Evolutionary conservation across 225 moss, liverwort and hornwort species (phyloP).

Genomic region (Bryum argenteum): DNA sequence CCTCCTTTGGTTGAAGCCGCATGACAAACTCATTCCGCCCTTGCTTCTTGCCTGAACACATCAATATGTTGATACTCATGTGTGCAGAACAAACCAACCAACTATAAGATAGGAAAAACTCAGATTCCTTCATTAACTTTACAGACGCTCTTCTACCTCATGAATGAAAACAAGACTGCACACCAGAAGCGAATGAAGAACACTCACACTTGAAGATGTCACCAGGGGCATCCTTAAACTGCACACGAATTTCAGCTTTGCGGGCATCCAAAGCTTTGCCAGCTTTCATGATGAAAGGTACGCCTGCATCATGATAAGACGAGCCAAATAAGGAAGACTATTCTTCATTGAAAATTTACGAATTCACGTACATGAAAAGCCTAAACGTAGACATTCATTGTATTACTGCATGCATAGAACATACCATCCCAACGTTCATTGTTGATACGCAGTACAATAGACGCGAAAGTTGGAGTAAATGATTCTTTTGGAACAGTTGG

Average conservation of each 20-base stretch:
- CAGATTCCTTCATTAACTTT: neutral
- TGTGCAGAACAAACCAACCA: neutral
- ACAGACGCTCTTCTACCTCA: neutral
- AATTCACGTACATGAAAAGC: neutral
- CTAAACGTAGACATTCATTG: neutral
- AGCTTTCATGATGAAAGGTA: conserved; percentile 89
- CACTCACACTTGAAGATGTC: conserved; percentile 83
- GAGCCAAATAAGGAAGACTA: neutral
- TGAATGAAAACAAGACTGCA: neutral
- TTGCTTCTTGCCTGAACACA: conserved; percentile 63
- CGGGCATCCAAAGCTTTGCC: conserved; percentile 84
- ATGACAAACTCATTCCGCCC: conserved; percentile 96
- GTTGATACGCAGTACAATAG: conserved; percentile 67
- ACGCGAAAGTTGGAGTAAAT: conserved; percentile 83
- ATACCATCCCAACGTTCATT: conserved; percentile 96
- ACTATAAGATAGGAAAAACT: neutral
- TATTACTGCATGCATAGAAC: neutral
- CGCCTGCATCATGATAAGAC: conserved; percentile 39
- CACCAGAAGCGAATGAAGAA: neutral
- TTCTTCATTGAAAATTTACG: neutral
- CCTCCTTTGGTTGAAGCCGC: conserved; percentile 86
- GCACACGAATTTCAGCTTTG: conserved; percentile 92
- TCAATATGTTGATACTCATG: neutral
- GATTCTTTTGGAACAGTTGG: conserved; percentile 77
- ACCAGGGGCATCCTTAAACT: conserved; percentile 95